These are phyloP conservation scores for Dianthus caryophyllus DNA, from an alignment of 148 eudicot species.

Conservation along the genomic window DNA sequence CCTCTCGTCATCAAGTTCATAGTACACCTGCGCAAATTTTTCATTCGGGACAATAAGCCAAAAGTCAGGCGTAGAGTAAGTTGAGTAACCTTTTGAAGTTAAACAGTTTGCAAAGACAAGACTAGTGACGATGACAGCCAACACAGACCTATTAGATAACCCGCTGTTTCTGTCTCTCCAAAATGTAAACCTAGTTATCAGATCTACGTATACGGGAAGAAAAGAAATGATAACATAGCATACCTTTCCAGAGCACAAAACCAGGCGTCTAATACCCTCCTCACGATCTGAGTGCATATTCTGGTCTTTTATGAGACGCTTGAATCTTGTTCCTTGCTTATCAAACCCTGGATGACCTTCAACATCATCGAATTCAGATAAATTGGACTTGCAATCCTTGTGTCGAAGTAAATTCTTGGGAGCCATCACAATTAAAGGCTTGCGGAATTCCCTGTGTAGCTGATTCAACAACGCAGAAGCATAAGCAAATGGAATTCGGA, in stretches of 20 bases:
- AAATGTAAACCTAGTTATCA: neutral
- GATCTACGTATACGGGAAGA: neutral
- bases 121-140: no score
- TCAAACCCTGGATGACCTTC: conserved; percentile 92
- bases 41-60: neutral
- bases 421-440: conserved; percentile 88
- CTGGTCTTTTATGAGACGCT: conserved; percentile 91
- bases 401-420: conserved; percentile 97
- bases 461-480: conserved; percentile 24
- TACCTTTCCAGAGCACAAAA: conserved; percentile 97
- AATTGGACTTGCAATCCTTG: conserved; percentile 89
- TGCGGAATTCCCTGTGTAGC: conserved; percentile 94
- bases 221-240: conserved; percentile 14
- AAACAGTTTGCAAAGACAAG: neutral
- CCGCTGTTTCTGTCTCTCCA: no score
- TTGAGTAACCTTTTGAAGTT: neutral
- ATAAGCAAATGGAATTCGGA: neutral
- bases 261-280: conserved; percentile 78
- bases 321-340: conserved; percentile 91
- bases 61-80: neutral
- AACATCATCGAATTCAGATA: conserved; percentile 93
- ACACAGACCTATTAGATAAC: no score
- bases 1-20: conserved; percentile 86
- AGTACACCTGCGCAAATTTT: conserved; percentile 56
- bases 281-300: conserved; percentile 77